phyloP scores from a whole-genome alignment of 306 rosid species.

The Cyclanthera cordifolia region DNA sequence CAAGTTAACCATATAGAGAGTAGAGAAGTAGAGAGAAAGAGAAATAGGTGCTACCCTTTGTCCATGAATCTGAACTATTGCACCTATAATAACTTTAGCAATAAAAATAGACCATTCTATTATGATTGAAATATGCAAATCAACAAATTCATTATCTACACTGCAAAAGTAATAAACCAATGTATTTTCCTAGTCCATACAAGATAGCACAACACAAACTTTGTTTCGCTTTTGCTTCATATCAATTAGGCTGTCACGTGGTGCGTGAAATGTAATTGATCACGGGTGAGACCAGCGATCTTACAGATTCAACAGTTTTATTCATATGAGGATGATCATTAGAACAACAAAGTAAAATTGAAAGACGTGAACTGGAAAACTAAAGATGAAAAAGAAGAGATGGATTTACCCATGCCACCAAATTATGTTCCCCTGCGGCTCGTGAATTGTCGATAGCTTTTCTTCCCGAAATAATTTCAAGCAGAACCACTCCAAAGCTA shows the following conservation, averaged over 20 bases:
- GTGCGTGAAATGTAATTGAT: background rate
- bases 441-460: constrained; percentile 40
- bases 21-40: background rate
- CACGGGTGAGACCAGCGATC: background rate
- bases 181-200: background rate
- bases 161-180: background rate
- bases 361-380: background rate
- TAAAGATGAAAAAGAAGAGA: background rate
- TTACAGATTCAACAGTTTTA: background rate
- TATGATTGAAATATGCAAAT: background rate
- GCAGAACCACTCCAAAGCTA: constrained; percentile 48
- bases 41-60: background rate
- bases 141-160: background rate
- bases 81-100: background rate
- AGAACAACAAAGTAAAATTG: background rate
- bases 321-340: background rate
- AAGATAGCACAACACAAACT: background rate
- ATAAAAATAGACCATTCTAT: background rate
- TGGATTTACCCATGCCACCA: constrained; percentile 41
- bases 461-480: constrained; percentile 48
- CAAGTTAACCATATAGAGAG: background rate
- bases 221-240: background rate
- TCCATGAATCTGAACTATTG: background rate
- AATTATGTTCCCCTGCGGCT: constrained; percentile 42
- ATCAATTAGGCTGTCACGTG: background rate